Conservation (phyloP, 306 rosid species). For the Sophora flavescens region DNA sequence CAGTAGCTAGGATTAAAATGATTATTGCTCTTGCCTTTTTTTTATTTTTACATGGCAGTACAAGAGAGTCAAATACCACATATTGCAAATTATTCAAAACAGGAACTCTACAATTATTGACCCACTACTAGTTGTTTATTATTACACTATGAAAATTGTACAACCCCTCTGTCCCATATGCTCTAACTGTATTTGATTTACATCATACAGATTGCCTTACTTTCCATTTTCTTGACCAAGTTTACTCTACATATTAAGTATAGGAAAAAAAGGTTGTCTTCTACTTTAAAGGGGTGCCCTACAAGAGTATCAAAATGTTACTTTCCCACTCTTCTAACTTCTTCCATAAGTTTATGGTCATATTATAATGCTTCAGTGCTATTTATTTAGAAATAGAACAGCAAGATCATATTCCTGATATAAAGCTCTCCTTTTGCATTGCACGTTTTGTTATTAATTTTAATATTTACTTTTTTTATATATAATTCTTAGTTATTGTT, state of each 20-base stretch:
- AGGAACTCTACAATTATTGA: constrained; percentile 42
- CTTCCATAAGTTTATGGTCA: constrained; percentile 20
- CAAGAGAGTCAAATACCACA: constrained; percentile 41
- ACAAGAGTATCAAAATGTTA: constrained; percentile 34
- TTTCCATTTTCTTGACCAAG: constrained; percentile 35
- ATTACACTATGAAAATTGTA: constrained; percentile 46
- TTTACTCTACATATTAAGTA: constrained; percentile 25
- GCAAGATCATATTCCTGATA: constrained; percentile 27
- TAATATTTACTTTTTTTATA: no score
- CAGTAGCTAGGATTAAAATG: constrained; percentile 43
- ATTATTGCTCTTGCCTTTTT: constrained; percentile 1
- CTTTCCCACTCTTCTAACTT: constrained; percentile 41
- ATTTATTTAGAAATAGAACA: constrained; percentile 16
- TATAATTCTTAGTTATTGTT: no score
- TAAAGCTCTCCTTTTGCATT: not conserved
- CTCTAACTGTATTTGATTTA: constrained; percentile 40
- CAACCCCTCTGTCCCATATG: constrained; percentile 51
- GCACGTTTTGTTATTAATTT: no score
- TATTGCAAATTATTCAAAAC: constrained; percentile 35
- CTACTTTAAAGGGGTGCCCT: constrained; percentile 37
- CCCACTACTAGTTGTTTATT: constrained; percentile 43
- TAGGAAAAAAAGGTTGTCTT: constrained; percentile 32
- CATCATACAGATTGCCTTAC: constrained; percentile 22
- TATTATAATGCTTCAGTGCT: constrained; percentile 15
- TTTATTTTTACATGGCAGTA: constrained; percentile 27